Evolutionary conservation across 345 rosid genomes (phyloP).

Genomic region (Lepidium didymum): DNA sequence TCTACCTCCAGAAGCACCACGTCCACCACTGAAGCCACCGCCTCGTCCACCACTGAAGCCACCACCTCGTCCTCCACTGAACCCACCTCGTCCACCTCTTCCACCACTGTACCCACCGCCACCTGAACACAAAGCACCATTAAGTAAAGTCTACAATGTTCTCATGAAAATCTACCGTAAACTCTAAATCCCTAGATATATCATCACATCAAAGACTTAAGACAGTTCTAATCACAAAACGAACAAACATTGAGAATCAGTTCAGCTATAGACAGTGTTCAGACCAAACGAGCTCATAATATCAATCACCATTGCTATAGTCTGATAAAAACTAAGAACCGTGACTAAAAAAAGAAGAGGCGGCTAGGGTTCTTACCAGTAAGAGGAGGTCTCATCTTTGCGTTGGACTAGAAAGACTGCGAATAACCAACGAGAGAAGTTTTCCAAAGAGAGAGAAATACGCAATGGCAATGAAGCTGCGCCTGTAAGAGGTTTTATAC

Average conservation of each 20-base stretch:
- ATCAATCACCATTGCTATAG: not conserved
- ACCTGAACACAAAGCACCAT: constrained; percentile 15
- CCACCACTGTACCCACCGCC: constrained; percentile 20
- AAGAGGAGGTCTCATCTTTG: constrained; percentile 33
- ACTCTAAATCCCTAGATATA: not conserved
- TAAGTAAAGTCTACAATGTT: not conserved
- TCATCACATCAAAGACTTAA: not conserved
- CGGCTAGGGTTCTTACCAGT: constrained; percentile 30
- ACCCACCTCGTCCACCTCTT: constrained; percentile 20
- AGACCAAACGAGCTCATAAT: not conserved
- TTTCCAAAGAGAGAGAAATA: not conserved
- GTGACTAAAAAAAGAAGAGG: not conserved
- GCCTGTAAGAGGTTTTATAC: constrained; percentile 9
- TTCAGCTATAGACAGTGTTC: not conserved
- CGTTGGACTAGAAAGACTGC: not conserved
- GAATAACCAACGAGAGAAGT: not conserved
- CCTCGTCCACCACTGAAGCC: constrained; percentile 20
- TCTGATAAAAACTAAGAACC: not conserved
- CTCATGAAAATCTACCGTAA: not conserved
- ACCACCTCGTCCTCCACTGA: constrained; percentile 20
- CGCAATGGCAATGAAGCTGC: not conserved
- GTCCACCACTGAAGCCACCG: constrained; percentile 43
- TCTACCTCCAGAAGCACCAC: constrained; percentile 39
- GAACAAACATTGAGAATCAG: not conserved
- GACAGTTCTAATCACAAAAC: not conserved